Evolutionary conservation across 2,329 filamentous ascomycete species (phyloP).

Genomic region (Ceratocystis harringtonii): DNA sequence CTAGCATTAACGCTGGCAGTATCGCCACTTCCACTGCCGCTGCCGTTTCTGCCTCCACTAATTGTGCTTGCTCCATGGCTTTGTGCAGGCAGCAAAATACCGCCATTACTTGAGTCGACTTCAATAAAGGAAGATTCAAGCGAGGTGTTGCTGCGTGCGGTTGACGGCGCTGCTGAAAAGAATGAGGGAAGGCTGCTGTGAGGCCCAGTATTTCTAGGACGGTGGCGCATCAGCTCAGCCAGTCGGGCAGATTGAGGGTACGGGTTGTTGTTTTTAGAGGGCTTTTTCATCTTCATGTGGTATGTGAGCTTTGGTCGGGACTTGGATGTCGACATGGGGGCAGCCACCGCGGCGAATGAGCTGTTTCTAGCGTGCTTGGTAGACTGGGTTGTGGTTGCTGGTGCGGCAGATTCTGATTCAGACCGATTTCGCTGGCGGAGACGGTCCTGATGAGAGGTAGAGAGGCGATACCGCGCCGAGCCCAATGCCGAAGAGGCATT

Average conservation of each 20-base stretch:
- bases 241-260: conserved; percentile 67
- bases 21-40: conserved; percentile 8
- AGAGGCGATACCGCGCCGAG: conserved; percentile 8
- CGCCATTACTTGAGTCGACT: conserved; percentile 13
- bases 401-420: conserved; percentile 8
- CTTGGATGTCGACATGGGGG: not conserved
- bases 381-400: not conserved
- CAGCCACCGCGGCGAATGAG: not conserved
- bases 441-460: conserved; percentile 7
- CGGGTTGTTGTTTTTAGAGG: conserved; percentile 66
- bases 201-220: conserved; percentile 4
- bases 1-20: conserved; percentile 15
- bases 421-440: conserved; percentile 9
- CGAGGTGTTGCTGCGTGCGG: conserved; percentile 12
- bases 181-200: conserved; percentile 16
- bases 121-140: conserved; percentile 16
- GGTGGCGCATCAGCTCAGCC: conserved; percentile 14
- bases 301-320: conserved; percentile 14
- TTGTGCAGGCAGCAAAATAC: conserved; percentile 20
- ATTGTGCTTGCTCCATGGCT: conserved; percentile 30
- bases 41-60: conserved; percentile 31
- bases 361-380: conserved; percentile 4
- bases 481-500: not conserved
- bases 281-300: conserved; percentile 19
- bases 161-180: conserved; percentile 10